Base-by-base conservation (phyloP, 2,329 filamentous ascomycete genomes). In the Cladosporium sp. region DNA sequence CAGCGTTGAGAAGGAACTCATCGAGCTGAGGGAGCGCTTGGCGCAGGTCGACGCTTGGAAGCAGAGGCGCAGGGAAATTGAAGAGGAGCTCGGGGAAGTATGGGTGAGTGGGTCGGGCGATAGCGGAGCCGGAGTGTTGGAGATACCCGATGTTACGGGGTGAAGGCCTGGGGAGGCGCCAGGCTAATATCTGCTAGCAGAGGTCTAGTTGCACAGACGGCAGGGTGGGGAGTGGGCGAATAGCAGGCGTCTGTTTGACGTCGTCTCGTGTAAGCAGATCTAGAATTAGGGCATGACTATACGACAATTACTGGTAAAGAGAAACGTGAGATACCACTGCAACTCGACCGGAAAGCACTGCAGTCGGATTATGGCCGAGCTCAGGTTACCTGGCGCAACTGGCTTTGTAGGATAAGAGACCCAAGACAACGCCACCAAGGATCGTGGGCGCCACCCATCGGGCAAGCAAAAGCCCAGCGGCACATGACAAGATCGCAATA, bases 1-100 rank as follows among this genome's bases (percentile, higher is more conserved):
- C 77, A 91, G 91, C 25, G 93, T 97, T 8, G 93, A 97, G 80
- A 92, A 91, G 76, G 95, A 99, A 77, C 82, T 98, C 18, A 86
- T 90, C 58, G 92, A 97, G 70, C 83, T 99, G 51, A 87, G 89
- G 32, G 92, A 94, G 76, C 85, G 90, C 26, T 81, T 99, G 8
- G 85, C 87, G 13, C 89, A 92, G 78, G 94, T 98, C 0, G 90
- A 94, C 63, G 85, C 88, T 71, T 96, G 92, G 92, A 92, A 94
- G 82, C 80, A 81, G 69, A 85, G 95, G 59, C 87, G 60, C 14
- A 54, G 43, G 59, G 91, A 93, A 76, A 96, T 99, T 72, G 93
- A 98, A 73, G 79, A 80, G 51, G 94, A 99, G 80, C 81, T 99
- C 66, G 87, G 78, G 49, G 83, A 82, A 69, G 87, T 89, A 5